phyloP scores from a whole-genome alignment of 1,284 basidiomycete genomes.

The Athelia psychrophila region DNA sequence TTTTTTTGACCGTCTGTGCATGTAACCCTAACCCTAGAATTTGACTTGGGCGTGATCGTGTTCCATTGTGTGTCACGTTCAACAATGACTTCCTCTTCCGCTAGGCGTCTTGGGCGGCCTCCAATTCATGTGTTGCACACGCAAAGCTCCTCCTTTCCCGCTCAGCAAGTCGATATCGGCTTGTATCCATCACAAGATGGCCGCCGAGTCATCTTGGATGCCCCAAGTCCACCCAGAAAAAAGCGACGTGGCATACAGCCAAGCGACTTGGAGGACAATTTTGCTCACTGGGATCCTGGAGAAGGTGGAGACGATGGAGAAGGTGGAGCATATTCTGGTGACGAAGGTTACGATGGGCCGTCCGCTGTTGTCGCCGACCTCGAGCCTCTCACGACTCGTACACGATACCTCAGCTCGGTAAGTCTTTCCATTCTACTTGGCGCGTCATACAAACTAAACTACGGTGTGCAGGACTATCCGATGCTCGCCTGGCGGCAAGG shows the following conservation, averaged over 20 bases:
- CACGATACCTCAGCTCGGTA: neutral
- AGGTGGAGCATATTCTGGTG: neutral
- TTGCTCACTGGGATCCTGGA: neutral
- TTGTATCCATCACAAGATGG: neutral
- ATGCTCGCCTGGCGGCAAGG: neutral
- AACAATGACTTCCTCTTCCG: no score
- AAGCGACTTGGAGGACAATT: neutral
- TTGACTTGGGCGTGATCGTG: no score
- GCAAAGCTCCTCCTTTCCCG: no score
- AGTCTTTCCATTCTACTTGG: neutral
- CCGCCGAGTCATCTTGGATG: neutral
- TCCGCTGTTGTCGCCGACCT: no score
- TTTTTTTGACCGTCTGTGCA: no score
- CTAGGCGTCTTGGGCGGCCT: no score
- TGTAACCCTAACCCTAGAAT: no score
- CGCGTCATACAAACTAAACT: neutral
- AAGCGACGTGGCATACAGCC: neutral
- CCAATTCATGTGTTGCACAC: no score
- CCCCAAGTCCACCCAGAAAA: neutral
- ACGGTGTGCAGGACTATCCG: neutral
- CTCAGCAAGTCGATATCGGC: neutral
- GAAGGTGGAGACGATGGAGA: no score
- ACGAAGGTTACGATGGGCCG: no score
- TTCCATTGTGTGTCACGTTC: no score
- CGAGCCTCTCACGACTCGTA: neutral